Evolutionary conservation across 1,284 basidiomycete species (phyloP).

Genomic region (Lentinula novae-zelandiae): DNA sequence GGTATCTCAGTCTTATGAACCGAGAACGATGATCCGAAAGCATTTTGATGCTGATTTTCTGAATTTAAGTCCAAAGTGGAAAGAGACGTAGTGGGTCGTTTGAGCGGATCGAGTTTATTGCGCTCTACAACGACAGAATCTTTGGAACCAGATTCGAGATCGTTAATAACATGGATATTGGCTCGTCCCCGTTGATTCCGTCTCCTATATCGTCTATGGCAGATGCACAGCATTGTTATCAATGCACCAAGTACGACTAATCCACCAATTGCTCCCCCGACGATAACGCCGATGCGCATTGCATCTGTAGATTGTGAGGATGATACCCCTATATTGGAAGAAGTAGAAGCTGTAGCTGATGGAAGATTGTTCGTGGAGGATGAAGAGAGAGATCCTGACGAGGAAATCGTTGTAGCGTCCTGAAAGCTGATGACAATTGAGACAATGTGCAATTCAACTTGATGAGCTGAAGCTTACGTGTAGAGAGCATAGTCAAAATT

Average conservation of each 20-base stretch:
- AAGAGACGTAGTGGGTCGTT: too few species aligned
- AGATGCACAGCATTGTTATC: background rate
- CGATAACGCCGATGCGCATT: constrained; percentile 18
- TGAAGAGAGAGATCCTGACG: background rate
- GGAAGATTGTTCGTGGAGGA: background rate
- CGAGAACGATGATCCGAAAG: background rate
- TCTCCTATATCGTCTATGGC: background rate
- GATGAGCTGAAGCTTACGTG: constrained; percentile 24
- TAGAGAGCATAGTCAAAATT: constrained; percentile 37
- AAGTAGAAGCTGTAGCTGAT: constrained; percentile 19
- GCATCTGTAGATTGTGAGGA: background rate
- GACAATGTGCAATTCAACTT: background rate
- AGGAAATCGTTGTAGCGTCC: background rate
- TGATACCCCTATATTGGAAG: constrained; percentile 7
- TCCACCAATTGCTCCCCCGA: constrained; percentile 22
- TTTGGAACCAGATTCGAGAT: background rate
- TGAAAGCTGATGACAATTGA: background rate
- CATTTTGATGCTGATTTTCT: background rate
- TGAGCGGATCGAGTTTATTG: too few species aligned
- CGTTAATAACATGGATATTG: background rate
- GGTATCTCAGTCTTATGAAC: background rate
- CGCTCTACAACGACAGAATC: background rate
- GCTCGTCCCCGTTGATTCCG: background rate
- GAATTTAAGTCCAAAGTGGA: background rate
- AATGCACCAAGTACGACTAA: constrained; percentile 9